Percentiles rank a stretch among this genome's conserved stretches.
phyloP scores from a whole-genome alignment of 83 land plant species.

The Isoetes engelmannii region DNA sequence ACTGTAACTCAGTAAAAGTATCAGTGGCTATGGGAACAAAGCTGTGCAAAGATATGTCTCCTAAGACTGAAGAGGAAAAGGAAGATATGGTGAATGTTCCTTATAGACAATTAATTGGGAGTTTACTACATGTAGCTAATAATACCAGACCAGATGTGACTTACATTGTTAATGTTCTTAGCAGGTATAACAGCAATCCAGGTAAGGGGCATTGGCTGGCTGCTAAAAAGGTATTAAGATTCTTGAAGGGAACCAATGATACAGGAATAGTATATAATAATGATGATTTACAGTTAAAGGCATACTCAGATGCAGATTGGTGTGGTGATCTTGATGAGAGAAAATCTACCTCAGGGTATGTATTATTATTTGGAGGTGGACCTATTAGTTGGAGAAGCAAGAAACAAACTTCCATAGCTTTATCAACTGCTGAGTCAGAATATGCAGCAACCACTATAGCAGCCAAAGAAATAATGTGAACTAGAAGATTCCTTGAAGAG shows the following conservation, averaged over 20 bases:
- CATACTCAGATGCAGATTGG: too few species aligned
- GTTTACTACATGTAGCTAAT: slow-evolving; percentile 18
- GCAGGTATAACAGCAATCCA: slow-evolving; percentile 9
- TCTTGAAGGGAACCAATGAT: slow-evolving; percentile 1
- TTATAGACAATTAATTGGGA: slow-evolving; percentile 19
- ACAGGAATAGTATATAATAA: too few species aligned
- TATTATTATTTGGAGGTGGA: too few species aligned
- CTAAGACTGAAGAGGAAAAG: slow-evolving; percentile 8
- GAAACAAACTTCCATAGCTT: too few species aligned
- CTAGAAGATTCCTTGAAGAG: too few species aligned
- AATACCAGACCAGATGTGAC: slow-evolving; percentile 14
- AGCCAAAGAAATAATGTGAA: too few species aligned
- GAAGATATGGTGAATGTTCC: slow-evolving; percentile 9
- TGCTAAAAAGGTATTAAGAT: slow-evolving; percentile 8
- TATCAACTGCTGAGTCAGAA: too few species aligned
- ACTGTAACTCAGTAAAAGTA: slow-evolving; percentile 1
- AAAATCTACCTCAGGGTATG: too few species aligned
- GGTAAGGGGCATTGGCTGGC: slow-evolving; percentile 12
- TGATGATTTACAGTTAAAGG: too few species aligned
- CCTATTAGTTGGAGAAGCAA: too few species aligned
- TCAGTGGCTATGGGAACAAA: neutral
- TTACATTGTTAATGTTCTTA: slow-evolving; percentile 5
- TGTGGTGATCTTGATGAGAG: too few species aligned
- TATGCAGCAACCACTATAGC: too few species aligned
- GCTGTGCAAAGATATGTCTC: neutral